These are phyloP conservation scores for Fusarium sambucinum DNA, from an alignment of 2,329 filamentous ascomycete genomes.

Conservation along the genomic window DNA sequence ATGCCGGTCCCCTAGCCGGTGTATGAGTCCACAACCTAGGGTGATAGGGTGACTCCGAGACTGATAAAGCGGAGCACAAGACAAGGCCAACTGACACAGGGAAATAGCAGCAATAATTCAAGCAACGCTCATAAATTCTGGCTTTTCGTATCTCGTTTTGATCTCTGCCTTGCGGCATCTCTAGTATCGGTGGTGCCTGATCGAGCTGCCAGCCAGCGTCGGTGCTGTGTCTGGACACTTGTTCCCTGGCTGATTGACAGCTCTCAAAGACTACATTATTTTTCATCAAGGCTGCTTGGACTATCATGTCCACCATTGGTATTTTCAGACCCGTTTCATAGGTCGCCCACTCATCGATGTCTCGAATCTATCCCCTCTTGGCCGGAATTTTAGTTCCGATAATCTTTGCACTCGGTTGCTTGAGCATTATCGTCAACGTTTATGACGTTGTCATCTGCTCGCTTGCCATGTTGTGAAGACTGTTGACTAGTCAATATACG, in stretches of 20 bases:
- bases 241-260: slow-evolving; percentile 70
- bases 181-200: slow-evolving; percentile 68
- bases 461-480: slow-evolving; percentile 27
- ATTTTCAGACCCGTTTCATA: slow-evolving; percentile 72
- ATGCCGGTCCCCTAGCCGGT: background rate
- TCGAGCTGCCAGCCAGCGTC: slow-evolving; percentile 73
- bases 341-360: slow-evolving; percentile 78
- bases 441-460: slow-evolving; percentile 64
- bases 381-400: slow-evolving; percentile 77
- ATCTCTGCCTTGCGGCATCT: slow-evolving; percentile 70
- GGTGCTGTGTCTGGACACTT: slow-evolving; percentile 68
- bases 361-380: slow-evolving; percentile 74
- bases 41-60: slow-evolving; percentile 4
- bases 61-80: background rate
- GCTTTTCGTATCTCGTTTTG: slow-evolving; percentile 60
- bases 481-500: slow-evolving; percentile 5
- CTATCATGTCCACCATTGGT: slow-evolving; percentile 70
- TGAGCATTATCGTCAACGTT: slow-evolving; percentile 69
- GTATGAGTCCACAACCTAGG: slow-evolving; percentile 14
- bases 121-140: slow-evolving; percentile 33
- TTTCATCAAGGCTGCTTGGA: slow-evolving; percentile 68
- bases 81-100: background rate
- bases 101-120: slow-evolving; percentile 7
- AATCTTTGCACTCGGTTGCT: slow-evolving; percentile 73
- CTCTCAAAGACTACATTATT: slow-evolving; percentile 69